These are phyloP conservation scores for Drosera spatulata DNA, from an alignment of 179 eudicot species.

Conservation along the genomic window DNA sequence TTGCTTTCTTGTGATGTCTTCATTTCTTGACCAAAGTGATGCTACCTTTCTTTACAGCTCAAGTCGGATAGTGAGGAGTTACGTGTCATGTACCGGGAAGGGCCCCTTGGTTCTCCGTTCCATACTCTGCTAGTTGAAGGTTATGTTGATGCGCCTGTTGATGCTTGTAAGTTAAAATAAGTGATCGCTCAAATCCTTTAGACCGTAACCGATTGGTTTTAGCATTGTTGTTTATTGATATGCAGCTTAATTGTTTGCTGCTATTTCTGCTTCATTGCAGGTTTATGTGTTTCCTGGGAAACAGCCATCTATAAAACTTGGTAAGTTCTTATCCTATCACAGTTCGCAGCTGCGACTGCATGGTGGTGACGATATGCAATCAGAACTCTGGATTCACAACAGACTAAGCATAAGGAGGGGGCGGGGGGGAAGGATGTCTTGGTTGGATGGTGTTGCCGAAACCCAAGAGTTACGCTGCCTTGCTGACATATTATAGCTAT, in stretches of 20 bases:
- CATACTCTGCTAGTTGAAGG: conserved; percentile 90
- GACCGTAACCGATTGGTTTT: background rate
- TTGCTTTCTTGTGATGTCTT: background rate
- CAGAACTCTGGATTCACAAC: too few species aligned
- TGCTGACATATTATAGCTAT: too few species aligned
- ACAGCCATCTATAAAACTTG: conserved; percentile 53
- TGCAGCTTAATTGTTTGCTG: too few species aligned
- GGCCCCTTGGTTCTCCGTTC: conserved; percentile 80
- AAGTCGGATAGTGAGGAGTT: conserved; percentile 80
- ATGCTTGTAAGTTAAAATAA: conserved; percentile 65
- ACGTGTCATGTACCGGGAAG: conserved; percentile 96
- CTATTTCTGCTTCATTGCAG: conserved; percentile 24
- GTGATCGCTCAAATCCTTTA: background rate
- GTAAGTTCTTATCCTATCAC: conserved; percentile 24
- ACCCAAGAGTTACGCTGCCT: too few species aligned
- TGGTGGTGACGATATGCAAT: too few species aligned
- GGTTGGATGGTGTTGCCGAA: too few species aligned
- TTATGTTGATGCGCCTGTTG: conserved; percentile 79
- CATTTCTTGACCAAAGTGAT: background rate
- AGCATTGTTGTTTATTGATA: background rate
- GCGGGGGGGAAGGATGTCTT: too few species aligned
- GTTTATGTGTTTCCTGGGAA: conserved; percentile 86
- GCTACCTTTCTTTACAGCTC: conserved; percentile 32
- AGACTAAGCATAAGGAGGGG: too few species aligned
- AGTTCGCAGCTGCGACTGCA: too few species aligned